Conservation (phyloP, 2,329 filamentous ascomycete species). For the Fusarium zealandicum region DNA sequence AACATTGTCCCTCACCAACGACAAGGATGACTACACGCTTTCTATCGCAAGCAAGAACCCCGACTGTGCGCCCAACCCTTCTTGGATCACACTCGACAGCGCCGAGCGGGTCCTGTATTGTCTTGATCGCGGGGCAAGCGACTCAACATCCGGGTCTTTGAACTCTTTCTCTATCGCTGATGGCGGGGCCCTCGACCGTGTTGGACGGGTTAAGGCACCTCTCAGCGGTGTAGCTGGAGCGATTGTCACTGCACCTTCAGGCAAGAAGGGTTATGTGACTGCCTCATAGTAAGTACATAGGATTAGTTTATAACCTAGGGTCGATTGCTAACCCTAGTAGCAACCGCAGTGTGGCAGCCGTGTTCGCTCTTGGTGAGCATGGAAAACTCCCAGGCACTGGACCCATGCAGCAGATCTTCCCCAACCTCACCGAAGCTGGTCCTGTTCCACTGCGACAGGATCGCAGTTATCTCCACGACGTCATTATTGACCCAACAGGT, state of each 20-base stretch:
- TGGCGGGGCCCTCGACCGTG: slow-evolving; percentile 13
- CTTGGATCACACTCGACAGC: slow-evolving; percentile 31
- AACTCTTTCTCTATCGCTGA: slow-evolving; percentile 32
- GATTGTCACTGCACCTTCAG: slow-evolving; percentile 19
- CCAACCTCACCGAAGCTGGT: slow-evolving; percentile 28
- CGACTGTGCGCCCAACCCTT: slow-evolving; percentile 28
- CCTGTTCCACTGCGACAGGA: slow-evolving; percentile 34
- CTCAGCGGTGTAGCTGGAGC: slow-evolving; percentile 30
- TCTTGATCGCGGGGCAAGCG: slow-evolving; percentile 23
- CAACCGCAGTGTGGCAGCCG: slow-evolving; percentile 21
- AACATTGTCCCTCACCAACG: slow-evolving; percentile 21
- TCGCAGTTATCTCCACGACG: slow-evolving; percentile 35
- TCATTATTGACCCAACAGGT: slow-evolving; percentile 34
- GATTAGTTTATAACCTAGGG: too few species aligned
- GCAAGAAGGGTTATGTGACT: slow-evolving; percentile 26
- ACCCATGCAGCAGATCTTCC: slow-evolving; percentile 27
- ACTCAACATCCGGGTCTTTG: slow-evolving; percentile 22
- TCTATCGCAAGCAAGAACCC: slow-evolving; percentile 15
- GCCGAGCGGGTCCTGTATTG: slow-evolving; percentile 32
- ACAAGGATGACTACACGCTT: slow-evolving; percentile 5
- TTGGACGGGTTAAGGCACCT: slow-evolving; percentile 22
- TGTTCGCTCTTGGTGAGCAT: slow-evolving; percentile 22
- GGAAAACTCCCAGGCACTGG: slow-evolving; percentile 26
- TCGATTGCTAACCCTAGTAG: slow-evolving; percentile 8
- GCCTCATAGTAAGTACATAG: slow-evolving; percentile 32